Base-by-base conservation (phyloP, 2,329 filamentous ascomycete species). In the Penicillium sp. region DNA sequence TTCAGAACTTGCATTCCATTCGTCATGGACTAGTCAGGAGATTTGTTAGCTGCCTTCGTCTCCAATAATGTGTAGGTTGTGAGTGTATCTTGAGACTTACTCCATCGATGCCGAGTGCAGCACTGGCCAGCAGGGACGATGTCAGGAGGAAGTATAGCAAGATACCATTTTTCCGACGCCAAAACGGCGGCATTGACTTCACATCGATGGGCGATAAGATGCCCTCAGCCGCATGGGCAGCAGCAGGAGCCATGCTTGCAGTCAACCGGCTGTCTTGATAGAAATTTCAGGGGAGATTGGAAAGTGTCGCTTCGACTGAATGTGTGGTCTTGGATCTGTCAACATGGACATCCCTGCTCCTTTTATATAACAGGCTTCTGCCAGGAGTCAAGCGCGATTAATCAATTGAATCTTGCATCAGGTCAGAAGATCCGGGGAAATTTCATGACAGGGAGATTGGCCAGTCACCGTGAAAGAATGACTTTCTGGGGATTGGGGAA, bases 1-100 rank as follows among this genome's bases (percentile, higher is more conserved):
- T 75, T 66, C 1, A 81, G 71, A 0, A 77, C 74, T 61, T 84
- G 82, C 6, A 84, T 68, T 10, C 76, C 78, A 58, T 83, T 83
- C 71, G 82, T 80, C 76, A 84, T 81, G 45, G 76, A 78, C 65
- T 67, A 45, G n/a, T 19, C 16, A 28, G 35, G n/a, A 14, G 6
- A 1, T 35, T 26, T 28, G 33, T 63, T 67, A 74, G 74, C 19
- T 22, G 19, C 19, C 19, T 22, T 22, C 19, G 19, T 22, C 1
- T 22, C 19, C 19, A 22, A 22, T 22, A 22, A 22, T 22, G 19
- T 22, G 19, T 22, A 22, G 19, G 19, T 1, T 22, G 19, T 22
- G 1, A 22, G 19, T 22, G 19, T 22, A 22, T 22, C 19, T 22
- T 22, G 19, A 37, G 35, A 71, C 75, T 65, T 69, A 78, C 76